phyloP scores from a whole-genome alignment of 371 early-diverging fungal species.

The Synchytrium microbalum region DNA sequence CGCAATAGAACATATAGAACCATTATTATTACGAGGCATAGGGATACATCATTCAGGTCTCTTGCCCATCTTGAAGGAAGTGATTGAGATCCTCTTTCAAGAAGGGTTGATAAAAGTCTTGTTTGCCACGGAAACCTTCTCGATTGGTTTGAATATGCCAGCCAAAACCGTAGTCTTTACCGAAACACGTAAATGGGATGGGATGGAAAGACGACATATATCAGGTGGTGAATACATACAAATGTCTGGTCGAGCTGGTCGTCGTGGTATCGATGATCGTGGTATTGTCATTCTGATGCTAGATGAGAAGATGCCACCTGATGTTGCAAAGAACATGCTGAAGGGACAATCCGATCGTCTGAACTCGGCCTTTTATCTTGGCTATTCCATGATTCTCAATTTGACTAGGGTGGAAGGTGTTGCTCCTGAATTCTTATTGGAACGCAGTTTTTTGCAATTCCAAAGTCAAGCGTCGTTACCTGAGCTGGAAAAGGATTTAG shows the following conservation, averaged over 20 bases:
- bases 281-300: conserved; percentile 98
- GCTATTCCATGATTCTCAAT: conserved; percentile 99
- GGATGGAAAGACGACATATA: conserved; percentile 80
- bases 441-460: conserved; percentile 94
- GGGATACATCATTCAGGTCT: conserved; percentile 99
- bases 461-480: conserved; percentile 85
- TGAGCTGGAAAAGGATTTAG: conserved; percentile 49
- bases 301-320: conserved; percentile 93
- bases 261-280: conserved; percentile 96
- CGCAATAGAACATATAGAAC: conserved; percentile 92
- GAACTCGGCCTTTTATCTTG: conserved; percentile 95
- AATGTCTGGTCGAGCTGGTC: conserved; percentile 97
- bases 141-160: conserved; percentile 99
- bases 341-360: conserved; percentile 91
- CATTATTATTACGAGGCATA: conserved; percentile 93
- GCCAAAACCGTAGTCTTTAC: conserved; percentile 99
- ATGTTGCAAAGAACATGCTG: conserved; percentile 87
- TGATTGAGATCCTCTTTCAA: conserved; percentile 99
- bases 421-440: conserved; percentile 91
- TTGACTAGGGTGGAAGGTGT: conserved; percentile 95
- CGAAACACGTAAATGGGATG: conserved; percentile 96
- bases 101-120: conserved; percentile 97
- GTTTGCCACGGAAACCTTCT: conserved; percentile 99
- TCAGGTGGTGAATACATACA: conserved; percentile 99
- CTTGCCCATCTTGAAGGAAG: conserved; percentile 98